Base-by-base conservation (phyloP, 2,329 filamentous ascomycete genomes). In the Paecilomyces dactylethromorphus region DNA sequence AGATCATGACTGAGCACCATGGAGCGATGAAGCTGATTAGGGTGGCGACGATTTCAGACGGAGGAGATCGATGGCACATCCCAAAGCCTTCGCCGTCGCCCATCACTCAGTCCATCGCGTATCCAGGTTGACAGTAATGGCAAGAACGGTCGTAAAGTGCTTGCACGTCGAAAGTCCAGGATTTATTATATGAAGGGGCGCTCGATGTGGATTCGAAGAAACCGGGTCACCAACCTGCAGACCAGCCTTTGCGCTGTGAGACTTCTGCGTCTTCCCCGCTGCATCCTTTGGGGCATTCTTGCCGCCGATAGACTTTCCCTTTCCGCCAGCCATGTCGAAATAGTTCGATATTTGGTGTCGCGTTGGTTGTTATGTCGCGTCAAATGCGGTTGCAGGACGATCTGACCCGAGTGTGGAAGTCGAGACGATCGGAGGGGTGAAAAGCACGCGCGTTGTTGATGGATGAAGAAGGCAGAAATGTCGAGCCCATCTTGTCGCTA, bases 171-270 rank as follows among this genome's bases (percentile, higher is more conserved):
- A 24, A 13, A 29, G 10, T 13, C 10, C 29, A 33, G 24, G 26
- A 4, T 15, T 8, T 24, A 18, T 8, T 8, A 54, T n/a, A 31
- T 18, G 53, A 26, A 31, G 22, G 31, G 10, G 18, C 31, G 12
- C n/a, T 65, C 62, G 58, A 21, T 56, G 58, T 55, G 50, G 56
- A 62, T 64, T 64, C 57, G 57, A 56, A 58, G 56, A 60, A 63
- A 53, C 63, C 63, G 45, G 29, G 8, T 60, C 61, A 80, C 90
- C 84, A 83, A 97, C 92, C 89, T 97, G 92, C 68, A 97, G 85
- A 74, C 92, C 92, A 75, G 92, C 92, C 78, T 94, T 92, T 73
- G 91, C 91, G 70, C 92, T 96, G 82, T 96, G 92, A 69, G 85
- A 88, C 81, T 94, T 96, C 81, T 95, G 90, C 73, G 90, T 88